Evolutionary conservation across 140 eudicot species (phyloP), one percentile per base, ranked within the genome.

Genomic region (Stevia rebaudiana): DNA sequence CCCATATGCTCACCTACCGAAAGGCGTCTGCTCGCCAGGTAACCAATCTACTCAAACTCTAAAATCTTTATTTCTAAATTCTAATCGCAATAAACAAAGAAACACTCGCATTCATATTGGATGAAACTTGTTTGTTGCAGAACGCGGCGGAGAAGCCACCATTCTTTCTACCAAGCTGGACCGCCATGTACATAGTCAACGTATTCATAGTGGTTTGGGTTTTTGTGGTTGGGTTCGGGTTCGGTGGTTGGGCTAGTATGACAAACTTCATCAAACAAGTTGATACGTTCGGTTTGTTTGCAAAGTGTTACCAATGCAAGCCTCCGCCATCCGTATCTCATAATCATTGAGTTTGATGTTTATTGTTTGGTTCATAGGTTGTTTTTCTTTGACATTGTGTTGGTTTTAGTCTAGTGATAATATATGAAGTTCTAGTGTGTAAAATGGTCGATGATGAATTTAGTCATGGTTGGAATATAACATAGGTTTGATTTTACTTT

Each of bases 191-290:
- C 73, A 74, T 64, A 4, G 49, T 82, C 76, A 82, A 86, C 70
- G 61, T 74, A 9, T 86, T 82, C 54, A 52, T 82, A 0, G 86
- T 86, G 10, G 80, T 55, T 12, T 86, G 95, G 89, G 77, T 86
- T 22, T 39, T 78, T 0, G 68, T 80, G 8, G 82, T 86, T 8
- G 95, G 95, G 8, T 82, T 86, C 67, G 95, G 89, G 63, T 86
- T 86, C 46, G 95, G 89, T 60, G 88, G 94, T 18, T 84, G 84
- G 86, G 90, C 90, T 7, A 84, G 86, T 64, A 80, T 84, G 82
- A 30, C 65, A 16, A 86, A 86, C 79, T 82, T 86, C 75, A 80
- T 77, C 63, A 78, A 72, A 46, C 94, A 86, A 70, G 86, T 86
- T 56, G 69, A 86, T 49, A 82, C 82, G 0, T 86, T 86, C 64